Evolutionary conservation across 345 rosid genomes (phyloP), one percentile per base, ranked within the genome.

Genomic region (Crucihimalaya himalaica): DNA sequence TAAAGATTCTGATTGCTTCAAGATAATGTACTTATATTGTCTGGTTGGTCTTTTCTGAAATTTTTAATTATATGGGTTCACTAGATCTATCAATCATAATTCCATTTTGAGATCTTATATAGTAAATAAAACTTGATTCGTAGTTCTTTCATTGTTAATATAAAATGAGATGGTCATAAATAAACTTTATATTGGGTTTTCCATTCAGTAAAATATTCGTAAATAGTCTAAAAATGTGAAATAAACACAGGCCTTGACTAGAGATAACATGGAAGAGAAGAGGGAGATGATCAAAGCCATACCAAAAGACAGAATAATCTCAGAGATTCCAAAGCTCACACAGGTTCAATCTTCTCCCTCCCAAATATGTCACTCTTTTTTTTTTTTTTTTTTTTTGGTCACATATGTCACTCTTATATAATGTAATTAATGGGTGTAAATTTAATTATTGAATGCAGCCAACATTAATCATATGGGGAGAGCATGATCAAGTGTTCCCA

Each of bases 381-480:
- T n/a, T n/a, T n/a, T n/a, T n/a, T n/a, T n/a, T n/a, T n/a, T n/a
- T n/a, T n/a, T n/a, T n/a, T n/a, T n/a, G n/a, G n/a, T n/a, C n/a
- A n/a, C n/a, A n/a, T n/a, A n/a, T n/a, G n/a, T n/a, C 25, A 23
- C 25, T 34, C 0, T 25, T 50, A 1, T 0, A 35, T n/a, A 31
- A 16, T n/a, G 31, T 56, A 35, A 25, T 6, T 20, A 29, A 8
- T n/a, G 7, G 31, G 2, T 19, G 11, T 4, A 8, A 10, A 0
- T 27, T 5, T 19, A 4, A 53, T 56, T 32, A 32, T 8, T n/a
- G 18, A 18, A 48, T 65, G 75, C 83, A 90, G 96, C 92, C 85
- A 13, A 83, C 93, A 18, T 40, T 86, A 83, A 85, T 90, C 16
- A 39, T 89, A 13, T 89, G 98, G 98, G 98, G 96, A 75, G 89